Evolutionary conservation across 306 rosid species (phyloP).

Genomic region (Vicia villosa): DNA sequence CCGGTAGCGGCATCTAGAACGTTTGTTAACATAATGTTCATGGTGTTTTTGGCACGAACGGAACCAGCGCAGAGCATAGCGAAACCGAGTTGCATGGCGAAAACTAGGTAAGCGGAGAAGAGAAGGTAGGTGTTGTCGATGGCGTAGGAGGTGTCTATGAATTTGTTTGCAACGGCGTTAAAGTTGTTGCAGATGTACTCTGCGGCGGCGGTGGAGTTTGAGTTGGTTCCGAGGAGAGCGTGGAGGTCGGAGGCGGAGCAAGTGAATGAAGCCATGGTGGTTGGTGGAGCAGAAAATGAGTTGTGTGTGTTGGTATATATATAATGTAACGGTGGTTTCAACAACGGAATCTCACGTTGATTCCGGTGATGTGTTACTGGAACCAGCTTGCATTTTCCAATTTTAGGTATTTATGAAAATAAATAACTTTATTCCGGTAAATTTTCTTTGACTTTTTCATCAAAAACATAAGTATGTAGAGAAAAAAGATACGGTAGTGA

Average conservation of each 20-base stretch:
- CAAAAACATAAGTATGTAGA: too few species aligned
- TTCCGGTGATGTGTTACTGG: too few species aligned
- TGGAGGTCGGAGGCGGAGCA: constrained; percentile 54
- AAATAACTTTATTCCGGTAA: too few species aligned
- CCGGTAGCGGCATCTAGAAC: constrained; percentile 61
- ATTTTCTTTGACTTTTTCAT: too few species aligned
- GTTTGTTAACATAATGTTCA: constrained; percentile 68
- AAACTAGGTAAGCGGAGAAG: constrained; percentile 61
- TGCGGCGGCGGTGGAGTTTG: constrained; percentile 43
- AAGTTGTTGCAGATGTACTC: constrained; percentile 54
- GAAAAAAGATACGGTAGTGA: too few species aligned
- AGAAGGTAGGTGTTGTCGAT: constrained; percentile 56
- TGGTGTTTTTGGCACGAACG: constrained; percentile 60
- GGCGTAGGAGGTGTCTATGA: constrained; percentile 45
- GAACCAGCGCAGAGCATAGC: constrained; percentile 71
- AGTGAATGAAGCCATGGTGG: constrained; percentile 41
- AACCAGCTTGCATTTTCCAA: too few species aligned
- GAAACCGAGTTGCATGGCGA: constrained; percentile 64
- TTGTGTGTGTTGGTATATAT: neutral
- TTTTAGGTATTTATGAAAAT: too few species aligned
- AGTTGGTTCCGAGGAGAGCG: constrained; percentile 41
- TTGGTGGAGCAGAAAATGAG: neutral
- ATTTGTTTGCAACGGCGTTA: constrained; percentile 43
- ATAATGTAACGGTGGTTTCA: too few species aligned
- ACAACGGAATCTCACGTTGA: too few species aligned